Evolutionary conservation across 768 basidiomycete species (phyloP).

Genomic region (Phaffia australis): DNA sequence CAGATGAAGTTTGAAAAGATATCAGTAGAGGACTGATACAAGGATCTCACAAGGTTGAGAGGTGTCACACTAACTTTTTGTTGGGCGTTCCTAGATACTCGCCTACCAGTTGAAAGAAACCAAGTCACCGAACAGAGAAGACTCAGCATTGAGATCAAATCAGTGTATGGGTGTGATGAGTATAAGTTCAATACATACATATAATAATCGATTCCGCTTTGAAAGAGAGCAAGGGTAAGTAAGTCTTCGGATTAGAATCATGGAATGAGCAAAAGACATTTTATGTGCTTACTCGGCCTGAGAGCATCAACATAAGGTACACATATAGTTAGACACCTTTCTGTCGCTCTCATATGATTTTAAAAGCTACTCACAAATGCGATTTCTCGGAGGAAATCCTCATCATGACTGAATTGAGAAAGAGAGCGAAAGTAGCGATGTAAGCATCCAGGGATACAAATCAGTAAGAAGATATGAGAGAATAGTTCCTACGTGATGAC

Average conservation of each 20-base stretch:
- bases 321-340: too few relatives aligned
- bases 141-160: neutral
- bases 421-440: neutral
- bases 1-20: too few relatives aligned
- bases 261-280: constrained; percentile 41
- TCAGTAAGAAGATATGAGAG: neutral
- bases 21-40: neutral
- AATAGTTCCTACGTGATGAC: constrained; percentile 54
- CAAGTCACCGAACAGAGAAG: constrained; percentile 5
- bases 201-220: constrained; percentile 31
- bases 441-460: constrained; percentile 45
- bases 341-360: too few relatives aligned
- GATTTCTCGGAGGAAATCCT: constrained; percentile 69
- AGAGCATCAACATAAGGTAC: constrained; percentile 40
- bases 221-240: neutral
- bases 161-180: too few relatives aligned
- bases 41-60: neutral
- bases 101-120: constrained; percentile 45
- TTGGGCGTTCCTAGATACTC: constrained; percentile 56
- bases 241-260: constrained; percentile 3
- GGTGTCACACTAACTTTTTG: constrained; percentile 46
- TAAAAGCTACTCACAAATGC: constrained; percentile 89
- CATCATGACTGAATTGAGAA: constrained; percentile 9
- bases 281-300: constrained; percentile 2
- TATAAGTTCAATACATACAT: constrained; percentile 26